These are phyloP conservation scores for Wickerhamomyces subpelliculosus DNA, from an alignment of 805 yeast species.

Conservation along the genomic window DNA sequence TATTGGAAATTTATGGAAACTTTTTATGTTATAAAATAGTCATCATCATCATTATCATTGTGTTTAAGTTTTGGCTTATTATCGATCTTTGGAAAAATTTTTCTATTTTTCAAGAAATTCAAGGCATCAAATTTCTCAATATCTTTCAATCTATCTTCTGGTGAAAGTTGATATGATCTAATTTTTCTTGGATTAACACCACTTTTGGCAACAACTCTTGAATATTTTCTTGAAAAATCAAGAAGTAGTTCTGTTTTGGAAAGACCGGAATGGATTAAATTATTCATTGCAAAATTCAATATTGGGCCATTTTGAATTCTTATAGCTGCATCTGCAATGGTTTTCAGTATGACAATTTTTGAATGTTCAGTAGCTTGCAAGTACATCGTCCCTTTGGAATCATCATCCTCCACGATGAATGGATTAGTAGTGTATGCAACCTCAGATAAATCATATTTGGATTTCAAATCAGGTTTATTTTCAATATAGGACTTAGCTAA, in stretches of 20 bases:
- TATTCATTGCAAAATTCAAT: not conserved
- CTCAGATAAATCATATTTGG: not conserved
- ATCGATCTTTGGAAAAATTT: not conserved
- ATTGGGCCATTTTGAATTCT: not conserved
- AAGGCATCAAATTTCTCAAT: not conserved
- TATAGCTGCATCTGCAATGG: not conserved
- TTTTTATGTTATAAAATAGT: no score
- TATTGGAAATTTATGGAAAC: no score
- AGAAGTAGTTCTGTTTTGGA: not conserved
- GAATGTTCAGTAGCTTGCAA: not conserved
- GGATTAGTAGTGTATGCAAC: not conserved
- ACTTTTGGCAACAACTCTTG: not conserved
- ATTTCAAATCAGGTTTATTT: not conserved
- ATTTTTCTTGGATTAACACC: not conserved
- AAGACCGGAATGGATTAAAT: not conserved
- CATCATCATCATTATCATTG: not conserved
- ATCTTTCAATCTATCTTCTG: not conserved
- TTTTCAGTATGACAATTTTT: not conserved
- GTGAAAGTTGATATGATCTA: no score
- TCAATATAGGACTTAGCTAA: not conserved
- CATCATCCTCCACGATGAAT: not conserved
- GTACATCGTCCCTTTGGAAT: not conserved
- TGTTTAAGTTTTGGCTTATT: not conserved
- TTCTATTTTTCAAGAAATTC: not conserved
- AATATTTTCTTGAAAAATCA: slow-evolving; percentile 1